Conservation (phyloP, 2,329 filamentous ascomycete genomes). For the Penicillium aurantiogriseum region DNA sequence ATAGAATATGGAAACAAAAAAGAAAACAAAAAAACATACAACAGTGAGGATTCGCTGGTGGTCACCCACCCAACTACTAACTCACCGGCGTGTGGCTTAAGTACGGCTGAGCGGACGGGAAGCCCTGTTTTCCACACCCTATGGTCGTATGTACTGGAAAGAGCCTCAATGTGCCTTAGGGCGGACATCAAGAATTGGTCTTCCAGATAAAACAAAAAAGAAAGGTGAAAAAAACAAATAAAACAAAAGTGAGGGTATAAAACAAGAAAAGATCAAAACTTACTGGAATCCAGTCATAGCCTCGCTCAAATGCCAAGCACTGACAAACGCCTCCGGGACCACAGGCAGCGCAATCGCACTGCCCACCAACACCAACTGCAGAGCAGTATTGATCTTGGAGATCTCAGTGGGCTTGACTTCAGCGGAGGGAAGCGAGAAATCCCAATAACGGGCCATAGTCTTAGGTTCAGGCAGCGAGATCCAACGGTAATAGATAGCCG, state of each 20-base stretch:
- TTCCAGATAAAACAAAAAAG: neutral
- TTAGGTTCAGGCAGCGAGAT: conserved; percentile 92
- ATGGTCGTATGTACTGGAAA: conserved; percentile 43
- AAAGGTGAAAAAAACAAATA: neutral
- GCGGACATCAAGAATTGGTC: neutral
- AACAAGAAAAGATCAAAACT: conserved; percentile 25
- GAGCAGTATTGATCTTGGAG: conserved; percentile 76
- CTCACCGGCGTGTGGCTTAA: conserved; percentile 49
- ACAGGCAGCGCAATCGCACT: conserved; percentile 79
- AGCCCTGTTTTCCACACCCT: conserved; percentile 50
- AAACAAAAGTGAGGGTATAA: neutral
- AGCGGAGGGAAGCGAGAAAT: conserved; percentile 74
- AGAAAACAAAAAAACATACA: conserved; percentile 39
- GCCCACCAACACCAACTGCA: conserved; percentile 85
- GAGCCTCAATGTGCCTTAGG: conserved; percentile 8
- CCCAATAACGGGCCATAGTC: conserved; percentile 91
- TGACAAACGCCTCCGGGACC: conserved; percentile 57
- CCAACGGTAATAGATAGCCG: conserved; percentile 93
- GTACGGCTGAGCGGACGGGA: conserved; percentile 51
- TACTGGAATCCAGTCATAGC: conserved; percentile 54
- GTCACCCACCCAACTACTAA: conserved; percentile 52
- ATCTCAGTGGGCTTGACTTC: conserved; percentile 47
- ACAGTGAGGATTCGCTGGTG: conserved; percentile 49
- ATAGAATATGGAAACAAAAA: neutral
- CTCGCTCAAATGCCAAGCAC: conserved; percentile 58